Percentiles rank a stretch among this genome's conserved stretches.
These are phyloP conservation scores for Tetradesmus lagerheimii DNA, from an alignment of 139 green algal species.

Conservation along the genomic window DNA sequence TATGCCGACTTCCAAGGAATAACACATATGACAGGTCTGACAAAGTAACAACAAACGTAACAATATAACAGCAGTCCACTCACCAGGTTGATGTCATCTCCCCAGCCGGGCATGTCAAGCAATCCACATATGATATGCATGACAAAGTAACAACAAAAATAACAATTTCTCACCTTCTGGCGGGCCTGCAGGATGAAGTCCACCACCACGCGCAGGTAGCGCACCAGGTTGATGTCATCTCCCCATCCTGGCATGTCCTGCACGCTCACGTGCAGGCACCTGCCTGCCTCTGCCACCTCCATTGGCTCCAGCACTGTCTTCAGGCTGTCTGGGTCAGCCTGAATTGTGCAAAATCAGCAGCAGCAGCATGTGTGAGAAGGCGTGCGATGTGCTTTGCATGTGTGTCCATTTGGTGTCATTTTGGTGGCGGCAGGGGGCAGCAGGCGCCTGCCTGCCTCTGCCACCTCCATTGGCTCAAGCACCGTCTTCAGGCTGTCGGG, in stretches of 20 bases:
- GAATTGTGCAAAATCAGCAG: background rate
- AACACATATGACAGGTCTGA: no score
- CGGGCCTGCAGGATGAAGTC: conserved; percentile 18
- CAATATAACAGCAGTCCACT: no score
- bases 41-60: no score
- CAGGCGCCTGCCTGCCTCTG: background rate
- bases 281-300: background rate
- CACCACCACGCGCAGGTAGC: conserved; percentile 9
- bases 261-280: background rate
- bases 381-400: no score
- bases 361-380: background rate
- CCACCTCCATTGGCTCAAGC: conserved; percentile 40
- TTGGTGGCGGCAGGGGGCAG: no score
- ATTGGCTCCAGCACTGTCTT: conserved; percentile 38
- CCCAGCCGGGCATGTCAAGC: no score
- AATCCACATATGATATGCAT: no score
- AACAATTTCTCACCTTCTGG: background rate
- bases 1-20: no score
- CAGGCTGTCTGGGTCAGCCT: conserved; percentile 4
- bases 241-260: conserved; percentile 56
- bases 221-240: conserved; percentile 49
- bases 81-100: no score
- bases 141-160: background rate
- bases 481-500: conserved; percentile 34
- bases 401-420: no score